phyloP scores from a whole-genome alignment of 306 rosid genomes.

The Vigna radiata region DNA sequence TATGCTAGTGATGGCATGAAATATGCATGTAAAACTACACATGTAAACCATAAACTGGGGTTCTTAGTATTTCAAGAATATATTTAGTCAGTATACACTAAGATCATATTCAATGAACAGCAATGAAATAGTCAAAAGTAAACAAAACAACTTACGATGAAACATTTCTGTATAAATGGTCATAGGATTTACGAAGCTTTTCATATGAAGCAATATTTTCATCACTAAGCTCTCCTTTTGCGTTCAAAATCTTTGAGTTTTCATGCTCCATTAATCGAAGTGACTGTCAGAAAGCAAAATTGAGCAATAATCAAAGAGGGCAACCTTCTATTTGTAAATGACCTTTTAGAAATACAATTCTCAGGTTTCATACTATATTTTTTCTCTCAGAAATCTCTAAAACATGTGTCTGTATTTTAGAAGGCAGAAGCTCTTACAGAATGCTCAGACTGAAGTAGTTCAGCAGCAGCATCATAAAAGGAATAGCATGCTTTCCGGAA shows the following conservation, averaged over 20 bases:
- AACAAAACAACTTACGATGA: conserved; percentile 76
- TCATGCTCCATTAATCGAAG: conserved; percentile 96
- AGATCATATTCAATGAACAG: conserved; percentile 29
- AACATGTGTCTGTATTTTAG: not conserved
- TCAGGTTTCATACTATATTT: no score
- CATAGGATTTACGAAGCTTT: conserved; percentile 96
- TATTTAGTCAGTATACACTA: conserved; percentile 11
- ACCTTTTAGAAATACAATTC: no score
- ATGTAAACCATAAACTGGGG: conserved; percentile 27
- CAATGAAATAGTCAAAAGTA: conserved; percentile 25
- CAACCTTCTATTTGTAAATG: not conserved
- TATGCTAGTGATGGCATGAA: not conserved
- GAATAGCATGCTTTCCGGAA: conserved; percentile 81
- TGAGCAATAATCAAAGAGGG: conserved; percentile 39
- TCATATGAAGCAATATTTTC: conserved; percentile 87
- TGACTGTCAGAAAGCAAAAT: conserved; percentile 60
- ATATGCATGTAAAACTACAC: conserved; percentile 26
- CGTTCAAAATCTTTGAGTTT: conserved; percentile 92
- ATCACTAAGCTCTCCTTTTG: conserved; percentile 96
- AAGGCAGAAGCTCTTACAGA: conserved; percentile 63
- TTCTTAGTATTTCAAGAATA: conserved; percentile 31
- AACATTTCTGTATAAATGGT: conserved; percentile 84
- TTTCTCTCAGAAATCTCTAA: not conserved
- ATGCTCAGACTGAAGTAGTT: conserved; percentile 96
- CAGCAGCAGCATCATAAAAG: conserved; percentile 87